Evolutionary conservation across 2,329 filamentous ascomycete species (phyloP).

Genomic region (Dichotomopilus funicola): DNA sequence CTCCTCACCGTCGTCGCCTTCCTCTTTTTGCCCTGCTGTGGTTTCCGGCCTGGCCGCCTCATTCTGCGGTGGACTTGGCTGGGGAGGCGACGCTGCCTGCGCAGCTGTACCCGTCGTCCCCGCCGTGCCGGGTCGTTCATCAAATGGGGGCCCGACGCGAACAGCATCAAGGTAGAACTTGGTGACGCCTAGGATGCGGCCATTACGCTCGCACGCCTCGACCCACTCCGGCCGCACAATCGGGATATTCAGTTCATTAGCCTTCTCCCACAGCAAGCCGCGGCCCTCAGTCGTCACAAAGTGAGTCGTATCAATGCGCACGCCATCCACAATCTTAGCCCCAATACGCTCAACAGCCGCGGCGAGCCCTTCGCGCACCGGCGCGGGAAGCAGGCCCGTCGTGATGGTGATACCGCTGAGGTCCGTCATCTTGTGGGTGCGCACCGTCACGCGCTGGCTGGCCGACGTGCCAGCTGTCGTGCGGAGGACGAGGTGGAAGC

Average conservation of each 20-base stretch:
- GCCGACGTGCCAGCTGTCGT: slow-evolving; percentile 83
- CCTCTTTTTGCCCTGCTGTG: slow-evolving; percentile 26
- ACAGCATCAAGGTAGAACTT: slow-evolving; percentile 91
- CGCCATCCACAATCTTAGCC: slow-evolving; percentile 80
- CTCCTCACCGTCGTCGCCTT: slow-evolving; percentile 24
- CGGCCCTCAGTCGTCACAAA: slow-evolving; percentile 94
- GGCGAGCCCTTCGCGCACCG: slow-evolving; percentile 65
- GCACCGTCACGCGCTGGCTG: slow-evolving; percentile 76
- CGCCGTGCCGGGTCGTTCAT: slow-evolving; percentile 16
- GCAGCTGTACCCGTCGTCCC: slow-evolving; percentile 10
- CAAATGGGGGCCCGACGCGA: slow-evolving; percentile 22
- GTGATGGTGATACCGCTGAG: slow-evolving; percentile 93
- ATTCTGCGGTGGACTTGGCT: not conserved
- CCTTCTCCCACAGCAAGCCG: slow-evolving; percentile 89
- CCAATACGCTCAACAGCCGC: slow-evolving; percentile 81
- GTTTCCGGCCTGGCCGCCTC: slow-evolving; percentile 17
- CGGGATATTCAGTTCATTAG: slow-evolving; percentile 94
- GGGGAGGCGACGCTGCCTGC: slow-evolving; percentile 15
- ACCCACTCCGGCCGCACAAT: slow-evolving; percentile 97
- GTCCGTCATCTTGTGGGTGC: slow-evolving; percentile 98
- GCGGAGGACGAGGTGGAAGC: slow-evolving; percentile 84
- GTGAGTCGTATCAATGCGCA: slow-evolving; percentile 95
- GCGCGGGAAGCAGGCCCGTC: slow-evolving; percentile 72
- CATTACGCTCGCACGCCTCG: slow-evolving; percentile 89
- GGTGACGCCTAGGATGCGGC: slow-evolving; percentile 85